phyloP scores from a whole-genome alignment of 768 basidiomycete genomes.

The Cystofilobasidium capitatum region DNA sequence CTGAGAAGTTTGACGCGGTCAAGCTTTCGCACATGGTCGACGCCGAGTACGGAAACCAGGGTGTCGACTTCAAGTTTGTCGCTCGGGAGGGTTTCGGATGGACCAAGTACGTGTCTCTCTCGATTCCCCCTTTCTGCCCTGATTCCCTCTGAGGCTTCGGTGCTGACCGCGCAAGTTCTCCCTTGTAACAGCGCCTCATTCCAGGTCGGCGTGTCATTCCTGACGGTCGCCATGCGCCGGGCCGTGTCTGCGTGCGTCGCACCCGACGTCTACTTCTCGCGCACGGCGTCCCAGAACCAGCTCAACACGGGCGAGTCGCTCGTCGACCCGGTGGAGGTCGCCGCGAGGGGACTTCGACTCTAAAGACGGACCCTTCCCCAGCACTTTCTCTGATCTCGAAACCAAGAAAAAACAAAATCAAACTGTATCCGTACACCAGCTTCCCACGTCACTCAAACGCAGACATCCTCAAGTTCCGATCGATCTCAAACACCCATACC shows the following conservation, averaged over 20 bases:
- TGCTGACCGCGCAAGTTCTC: too few relatives aligned
- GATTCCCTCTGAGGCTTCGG: conserved; percentile 53
- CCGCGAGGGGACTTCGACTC: neutral
- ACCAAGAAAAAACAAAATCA: too few relatives aligned
- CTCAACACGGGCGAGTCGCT: neutral
- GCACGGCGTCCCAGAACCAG: conserved; percentile 11
- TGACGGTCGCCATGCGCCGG: conserved; percentile 81
- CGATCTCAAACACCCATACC: too few relatives aligned
- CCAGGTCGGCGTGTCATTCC: conserved; percentile 89
- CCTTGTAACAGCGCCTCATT: neutral
- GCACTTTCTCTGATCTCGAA: too few relatives aligned
- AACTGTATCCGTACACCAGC: neutral
- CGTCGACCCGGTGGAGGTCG: conserved; percentile 23
- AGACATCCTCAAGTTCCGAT: too few relatives aligned
- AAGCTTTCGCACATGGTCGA: conserved; percentile 90
- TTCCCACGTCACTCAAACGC: neutral
- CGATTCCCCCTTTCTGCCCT: neutral
- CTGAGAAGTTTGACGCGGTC: conserved; percentile 98
- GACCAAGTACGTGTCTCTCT: conserved; percentile 43
- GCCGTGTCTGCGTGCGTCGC: conserved; percentile 91
- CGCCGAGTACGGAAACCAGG: conserved; percentile 76
- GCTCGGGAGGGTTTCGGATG: conserved; percentile 96
- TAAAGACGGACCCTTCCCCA: too few relatives aligned
- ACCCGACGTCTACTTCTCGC: conserved; percentile 73
- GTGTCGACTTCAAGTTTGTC: conserved; percentile 94